phyloP scores from a whole-genome alignment of 1,284 basidiomycete genomes.

The Erythrobasidium hasegawianum region DNA sequence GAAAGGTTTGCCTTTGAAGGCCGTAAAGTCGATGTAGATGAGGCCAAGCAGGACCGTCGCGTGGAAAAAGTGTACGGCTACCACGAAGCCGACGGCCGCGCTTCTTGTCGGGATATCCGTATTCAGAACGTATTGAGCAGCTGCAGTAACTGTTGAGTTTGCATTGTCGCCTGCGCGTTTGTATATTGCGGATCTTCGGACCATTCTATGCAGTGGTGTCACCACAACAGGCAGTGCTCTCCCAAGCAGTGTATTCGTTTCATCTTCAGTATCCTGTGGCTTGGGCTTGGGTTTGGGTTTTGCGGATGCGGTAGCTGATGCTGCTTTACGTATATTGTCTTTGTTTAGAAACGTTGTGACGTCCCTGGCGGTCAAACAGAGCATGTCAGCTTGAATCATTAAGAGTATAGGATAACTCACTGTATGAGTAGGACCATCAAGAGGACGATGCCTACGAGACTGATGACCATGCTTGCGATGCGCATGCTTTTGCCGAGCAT shows the following conservation, averaged over 20 bases:
- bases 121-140: constrained; percentile 11
- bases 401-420: constrained; percentile 5
- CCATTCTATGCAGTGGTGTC: background rate
- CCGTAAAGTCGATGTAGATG: constrained; percentile 12
- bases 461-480: background rate
- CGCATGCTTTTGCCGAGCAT: constrained; percentile 6
- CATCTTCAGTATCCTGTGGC: background rate
- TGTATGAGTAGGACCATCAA: constrained; percentile 14
- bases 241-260: constrained; percentile 7
- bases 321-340: background rate
- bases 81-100: constrained; percentile 21
- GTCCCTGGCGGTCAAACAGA: background rate
- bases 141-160: background rate
- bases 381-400: background rate
- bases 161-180: background rate
- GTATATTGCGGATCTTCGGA: background rate
- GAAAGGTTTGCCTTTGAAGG: constrained; percentile 9
- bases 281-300: background rate
- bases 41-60: constrained; percentile 7
- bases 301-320: background rate
- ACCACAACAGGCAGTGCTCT: constrained; percentile 4
- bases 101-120: constrained; percentile 16
- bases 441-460: constrained; percentile 15
- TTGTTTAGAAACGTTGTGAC: constrained; percentile 1
- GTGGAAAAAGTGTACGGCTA: constrained; percentile 6